phyloP scores from a whole-genome alignment of 495 filamentous ascomycete species.

The Aspergillus campestris region DNA sequence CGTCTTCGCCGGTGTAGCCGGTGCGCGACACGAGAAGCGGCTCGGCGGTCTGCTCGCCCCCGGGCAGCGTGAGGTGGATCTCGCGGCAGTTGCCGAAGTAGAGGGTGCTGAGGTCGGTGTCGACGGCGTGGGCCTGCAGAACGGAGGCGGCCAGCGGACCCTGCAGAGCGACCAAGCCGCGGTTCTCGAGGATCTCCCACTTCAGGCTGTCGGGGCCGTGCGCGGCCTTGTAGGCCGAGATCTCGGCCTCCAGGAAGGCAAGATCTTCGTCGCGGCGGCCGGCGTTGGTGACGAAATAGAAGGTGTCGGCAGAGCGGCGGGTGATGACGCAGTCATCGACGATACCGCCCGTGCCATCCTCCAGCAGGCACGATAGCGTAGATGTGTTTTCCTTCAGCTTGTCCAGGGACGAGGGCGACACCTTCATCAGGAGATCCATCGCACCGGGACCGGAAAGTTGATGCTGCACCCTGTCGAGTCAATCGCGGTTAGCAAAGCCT shows the following conservation, averaged over 20 bases:
- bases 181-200: slow-evolving; percentile 61
- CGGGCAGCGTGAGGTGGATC: slow-evolving; percentile 42
- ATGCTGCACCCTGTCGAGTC: slow-evolving; percentile 52
- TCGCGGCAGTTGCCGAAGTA: slow-evolving; percentile 72
- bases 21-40: slow-evolving; percentile 72
- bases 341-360: slow-evolving; percentile 75
- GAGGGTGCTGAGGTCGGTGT: slow-evolving; percentile 54
- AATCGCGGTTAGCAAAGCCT: not conserved
- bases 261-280: slow-evolving; percentile 82
- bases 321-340: slow-evolving; percentile 91
- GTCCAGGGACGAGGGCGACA: slow-evolving; percentile 65
- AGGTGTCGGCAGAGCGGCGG: slow-evolving; percentile 54
- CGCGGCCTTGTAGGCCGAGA: slow-evolving; percentile 43
- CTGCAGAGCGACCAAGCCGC: slow-evolving; percentile 76
- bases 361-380: slow-evolving; percentile 74
- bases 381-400: slow-evolving; percentile 51
- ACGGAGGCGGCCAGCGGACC: slow-evolving; percentile 66
- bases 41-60: slow-evolving; percentile 33
- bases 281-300: slow-evolving; percentile 97
- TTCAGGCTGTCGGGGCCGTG: slow-evolving; percentile 45
- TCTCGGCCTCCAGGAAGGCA: slow-evolving; percentile 57
- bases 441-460: slow-evolving; percentile 71
- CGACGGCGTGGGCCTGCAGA: slow-evolving; percentile 46
- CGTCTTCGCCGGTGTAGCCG: slow-evolving; percentile 96
- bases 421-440: slow-evolving; percentile 61